Evolutionary conservation across 805 yeast genomes (phyloP), one percentile per base, ranked within the genome.

Genomic region (Pichia cabralensis): DNA sequence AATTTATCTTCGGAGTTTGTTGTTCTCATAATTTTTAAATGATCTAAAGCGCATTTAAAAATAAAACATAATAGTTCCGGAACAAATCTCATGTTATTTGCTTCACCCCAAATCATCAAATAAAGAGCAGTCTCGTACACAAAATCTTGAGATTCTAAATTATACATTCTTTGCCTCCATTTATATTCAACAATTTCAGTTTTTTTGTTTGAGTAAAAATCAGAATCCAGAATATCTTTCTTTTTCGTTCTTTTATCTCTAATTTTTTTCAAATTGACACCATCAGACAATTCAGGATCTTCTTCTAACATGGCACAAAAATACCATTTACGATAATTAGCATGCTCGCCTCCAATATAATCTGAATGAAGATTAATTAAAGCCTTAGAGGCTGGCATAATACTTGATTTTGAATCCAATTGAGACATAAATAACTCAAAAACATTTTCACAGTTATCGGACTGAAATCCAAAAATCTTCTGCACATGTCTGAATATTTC

Each of bases 291-390:
- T 16, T 71, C 79, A 35, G 74, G 80, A 57, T 86, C 95, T 31
- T 80, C 57, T 44, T 79, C 86, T 24, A 80, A 61, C 56, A 78
- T 84, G 8, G 94, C 84, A 29, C 94, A 84, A 58, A 88, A 82
- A 55, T 76, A 85, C 97, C 97, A 89, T 56, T 82, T 85, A 50
- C 79, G 72, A 58, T 78, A 89, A 58, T 89, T 89, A 4, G 96
- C 72, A 40, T 76, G 65, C 32, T 77, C 83, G 13, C 97, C 96
- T 0, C 96, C 96, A 41, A 89, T 84, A 56, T 89, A 89, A 42
- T 88, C 94, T 1, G 85, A 77, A 58, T 89, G 97, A 22, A 89
- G 58, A 0, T 89, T 72, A 2, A 76, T 50, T 37, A 89, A 61
- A 0, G 96, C 96, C 38, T 61, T 68, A 23, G 62, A 55, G 4